A percentile compares a stretch with the other conserved stretches of the same genome.
Evolutionary conservation across 805 yeast genomes (phyloP).

Genomic region (Yamadazyma nakazawae): DNA sequence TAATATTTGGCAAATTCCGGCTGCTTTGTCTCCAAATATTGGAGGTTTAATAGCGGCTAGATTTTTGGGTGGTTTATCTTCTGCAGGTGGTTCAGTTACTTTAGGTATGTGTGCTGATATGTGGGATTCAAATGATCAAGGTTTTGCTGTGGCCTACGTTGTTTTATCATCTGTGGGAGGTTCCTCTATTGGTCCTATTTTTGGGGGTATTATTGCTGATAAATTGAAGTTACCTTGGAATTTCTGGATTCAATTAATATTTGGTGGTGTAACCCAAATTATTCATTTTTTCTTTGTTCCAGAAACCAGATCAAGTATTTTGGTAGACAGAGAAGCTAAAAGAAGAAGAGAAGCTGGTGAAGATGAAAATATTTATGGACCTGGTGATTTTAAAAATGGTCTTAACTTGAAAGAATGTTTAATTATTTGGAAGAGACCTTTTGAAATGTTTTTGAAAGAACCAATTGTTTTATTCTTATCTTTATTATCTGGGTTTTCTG

Average conservation of each 20-base stretch:
- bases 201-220: conserved; percentile 34
- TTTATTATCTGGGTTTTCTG: conserved; percentile 38
- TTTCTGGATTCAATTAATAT: conserved; percentile 33
- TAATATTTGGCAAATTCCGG: conserved; percentile 30
- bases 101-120: conserved; percentile 33
- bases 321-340: conserved; percentile 36
- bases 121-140: conserved; percentile 32
- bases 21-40: conserved; percentile 29
- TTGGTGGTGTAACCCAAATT: conserved; percentile 32
- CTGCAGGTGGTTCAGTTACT: conserved; percentile 34
- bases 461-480: conserved; percentile 39
- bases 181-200: conserved; percentile 27
- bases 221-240: conserved; percentile 28
- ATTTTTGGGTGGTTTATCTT: conserved; percentile 28
- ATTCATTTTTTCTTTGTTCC: conserved; percentile 32
- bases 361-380: conserved; percentile 32
- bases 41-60: conserved; percentile 24
- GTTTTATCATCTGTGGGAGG: conserved; percentile 33
- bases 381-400: conserved; percentile 24
- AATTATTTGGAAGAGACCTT: conserved; percentile 36
- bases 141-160: conserved; percentile 30
- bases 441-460: conserved; percentile 35
- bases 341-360: conserved; percentile 33
- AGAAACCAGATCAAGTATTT: conserved; percentile 32
- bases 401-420: conserved; percentile 23